Evolutionary conservation across 2,329 filamentous ascomycete species (phyloP), one percentile per base, ranked within the genome.

Genomic region (Anthostomella pinea): DNA sequence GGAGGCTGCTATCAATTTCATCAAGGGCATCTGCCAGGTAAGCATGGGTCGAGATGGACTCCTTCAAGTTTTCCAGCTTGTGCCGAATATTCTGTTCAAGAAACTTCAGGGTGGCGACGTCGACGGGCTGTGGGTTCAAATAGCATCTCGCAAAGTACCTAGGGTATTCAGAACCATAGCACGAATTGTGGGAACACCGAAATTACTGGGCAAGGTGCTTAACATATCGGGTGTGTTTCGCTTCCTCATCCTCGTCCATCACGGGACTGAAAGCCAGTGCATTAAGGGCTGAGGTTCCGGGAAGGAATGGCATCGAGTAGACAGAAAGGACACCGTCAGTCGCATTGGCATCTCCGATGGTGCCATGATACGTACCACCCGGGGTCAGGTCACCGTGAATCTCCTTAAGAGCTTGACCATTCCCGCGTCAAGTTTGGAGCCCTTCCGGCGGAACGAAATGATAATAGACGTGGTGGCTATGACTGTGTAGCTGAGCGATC

Each of bases 401-500:
- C 29, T 47, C 25, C 38, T 46, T 47, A 3, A 56, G 32, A 54
- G 33, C 20, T 52, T 54, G 5, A 53, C 41, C 26, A 37, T 45
- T 31, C 24, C 26, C 16, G 31, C 38, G 29, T 43, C 26, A 27
- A 37, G 27, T 35, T n/a, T 24, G 32, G 16, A 48, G 24, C 24
- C 46, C 24, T 19, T 26, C 30, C 40, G 36, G 30, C 43, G 25
- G 6, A 46, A 46, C 18, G 43, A 46, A 14, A 46, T 21, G 20
- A 46, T 26, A 6, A n/a, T n/a, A 35, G 23, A 31, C 36, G 31
- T 31, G 30, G 21, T 46, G 34, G 49, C 54, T 25, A 58, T 18
- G 29, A 57, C 51, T 6, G 54, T 57, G 41, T 57, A 56, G 47
- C 54, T 57, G 43, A 52, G 46, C 11, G 49, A 57, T 18, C 54